Base-by-base conservation (phyloP, 306 rosid species). In the Medicago arabica region DNA sequence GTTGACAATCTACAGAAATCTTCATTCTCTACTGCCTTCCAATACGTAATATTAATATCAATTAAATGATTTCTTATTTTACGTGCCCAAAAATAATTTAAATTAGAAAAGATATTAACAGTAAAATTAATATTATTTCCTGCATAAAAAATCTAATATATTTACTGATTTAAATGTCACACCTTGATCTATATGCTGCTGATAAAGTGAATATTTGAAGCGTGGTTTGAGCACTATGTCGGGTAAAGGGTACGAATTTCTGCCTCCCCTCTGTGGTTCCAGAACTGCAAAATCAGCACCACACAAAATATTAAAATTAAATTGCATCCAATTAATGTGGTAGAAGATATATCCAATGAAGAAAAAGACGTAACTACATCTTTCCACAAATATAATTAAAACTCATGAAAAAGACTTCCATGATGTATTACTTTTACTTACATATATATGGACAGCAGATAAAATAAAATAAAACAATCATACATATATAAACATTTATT, bases 231-330 rank as follows among this genome's bases (percentile, higher is more conserved):
- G 98, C 95, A 64, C 93, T 95, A 7, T 92, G 96, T 61, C 57
- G 69, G 4, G 96, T 95, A 72, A 95, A 95, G 13, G 97, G 98
- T 55, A 95, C 89, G 43, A 78, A 92, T 82, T 95, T 95, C 57
- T 92, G 98, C 68, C 91, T 86, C 54, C 98, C 98, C 12, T 89
- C 97, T 1, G 98, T 95, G 46, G 98, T 95, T 84, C 98, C 97
- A 34, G 98, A 95, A 81, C 98, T 95, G 79, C 67, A 81, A 58
- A 31, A 69, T 2, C 66, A 61, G 31, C 55, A 77, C 61, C 74
- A 41, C 21, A 44, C 31, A 65, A 64, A 16, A 50, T 19, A 21
- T 8, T 12, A 8, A 28, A 36, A 50, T 4, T 44, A 2, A 19
- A 14, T 49, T 49, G 15, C 17, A 44, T 44, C n/a, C n/a, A 44